Conservation (phyloP, 129 eudicot species). For the Scalesia atractyloides region DNA sequence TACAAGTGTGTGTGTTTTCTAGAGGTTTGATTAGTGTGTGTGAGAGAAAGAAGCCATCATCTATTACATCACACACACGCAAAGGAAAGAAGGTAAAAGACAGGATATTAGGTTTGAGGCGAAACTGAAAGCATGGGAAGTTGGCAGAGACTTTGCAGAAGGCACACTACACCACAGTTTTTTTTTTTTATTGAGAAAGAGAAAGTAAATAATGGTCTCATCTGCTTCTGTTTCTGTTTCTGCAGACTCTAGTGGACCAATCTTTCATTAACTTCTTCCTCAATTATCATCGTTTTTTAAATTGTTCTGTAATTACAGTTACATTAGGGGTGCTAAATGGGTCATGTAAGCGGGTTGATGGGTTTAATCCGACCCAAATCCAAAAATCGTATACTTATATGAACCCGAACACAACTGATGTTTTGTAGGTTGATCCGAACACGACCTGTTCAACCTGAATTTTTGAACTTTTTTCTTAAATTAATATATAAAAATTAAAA, state of each 20-base stretch:
- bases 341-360: too few species aligned
- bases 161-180: constrained; percentile 36
- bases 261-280: constrained; percentile 40
- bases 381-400: too few species aligned
- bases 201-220: constrained; percentile 32
- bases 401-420: too few species aligned
- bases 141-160: constrained; percentile 38
- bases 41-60: neutral
- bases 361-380: too few species aligned
- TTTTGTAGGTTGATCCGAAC: too few species aligned
- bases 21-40: constrained; percentile 11
- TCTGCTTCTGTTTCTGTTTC: constrained; percentile 23
- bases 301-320: too few species aligned
- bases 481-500: too few species aligned
- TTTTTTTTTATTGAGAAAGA: constrained; percentile 41
- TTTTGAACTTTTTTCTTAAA: too few species aligned
- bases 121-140: constrained; percentile 35
- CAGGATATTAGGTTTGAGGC: constrained; percentile 32
- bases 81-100: constrained; percentile 33
- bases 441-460: too few species aligned
- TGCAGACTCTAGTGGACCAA: constrained; percentile 34
- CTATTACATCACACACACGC: constrained; percentile 23
- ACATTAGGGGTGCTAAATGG: too few species aligned
- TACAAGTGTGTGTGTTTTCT: constrained; percentile 17
- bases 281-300: constrained; percentile 32